These are phyloP conservation scores for Coemansia furcata DNA, from an alignment of 192 early-diverging fungal species.

Conservation along the genomic window DNA sequence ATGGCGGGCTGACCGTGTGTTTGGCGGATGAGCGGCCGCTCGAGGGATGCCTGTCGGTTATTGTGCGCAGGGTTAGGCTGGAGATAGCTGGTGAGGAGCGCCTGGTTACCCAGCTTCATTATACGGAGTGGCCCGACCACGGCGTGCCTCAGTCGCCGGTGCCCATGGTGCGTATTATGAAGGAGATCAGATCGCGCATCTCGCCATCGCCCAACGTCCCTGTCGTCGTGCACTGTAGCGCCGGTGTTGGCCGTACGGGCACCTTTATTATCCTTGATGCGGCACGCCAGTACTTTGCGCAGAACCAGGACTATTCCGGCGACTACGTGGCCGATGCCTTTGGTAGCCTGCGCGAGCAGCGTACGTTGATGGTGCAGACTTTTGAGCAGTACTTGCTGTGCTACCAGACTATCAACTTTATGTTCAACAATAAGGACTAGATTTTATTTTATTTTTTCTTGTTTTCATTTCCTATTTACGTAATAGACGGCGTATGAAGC, in stretches of 20 bases:
- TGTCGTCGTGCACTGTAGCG: slow-evolving; percentile 53
- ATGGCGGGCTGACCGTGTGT: slow-evolving; percentile 18
- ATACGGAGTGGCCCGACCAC: slow-evolving; percentile 83
- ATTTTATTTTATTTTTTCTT: not conserved
- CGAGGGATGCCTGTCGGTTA: slow-evolving; percentile 51
- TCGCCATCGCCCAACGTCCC: slow-evolving; percentile 16
- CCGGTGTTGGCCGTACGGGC: slow-evolving; percentile 51
- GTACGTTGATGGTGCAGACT: slow-evolving; percentile 81
- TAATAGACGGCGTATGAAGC: not conserved
- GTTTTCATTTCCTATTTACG: not conserved
- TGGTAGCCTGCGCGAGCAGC: slow-evolving; percentile 64
- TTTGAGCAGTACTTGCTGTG: slow-evolving; percentile 73
- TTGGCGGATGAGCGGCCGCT: slow-evolving; percentile 42
- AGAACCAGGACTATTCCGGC: slow-evolving; percentile 36
- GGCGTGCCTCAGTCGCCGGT: slow-evolving; percentile 60
- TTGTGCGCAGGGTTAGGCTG: slow-evolving; percentile 35
- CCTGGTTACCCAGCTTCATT: slow-evolving; percentile 68
- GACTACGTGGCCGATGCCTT: slow-evolving; percentile 65
- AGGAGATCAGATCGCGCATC: slow-evolving; percentile 16
- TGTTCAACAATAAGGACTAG: slow-evolving; percentile 14
- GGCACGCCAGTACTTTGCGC: slow-evolving; percentile 23
- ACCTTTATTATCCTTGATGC: slow-evolving; percentile 47
- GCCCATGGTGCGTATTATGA: slow-evolving; percentile 45
- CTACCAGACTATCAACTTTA: slow-evolving; percentile 62
- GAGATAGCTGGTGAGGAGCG: slow-evolving; percentile 22